A percentile compares a stretch with the other conserved stretches of the same genome.
phyloP scores from a whole-genome alignment of 495 filamentous ascomycete genomes.

The Tuber aestivum region DNA sequence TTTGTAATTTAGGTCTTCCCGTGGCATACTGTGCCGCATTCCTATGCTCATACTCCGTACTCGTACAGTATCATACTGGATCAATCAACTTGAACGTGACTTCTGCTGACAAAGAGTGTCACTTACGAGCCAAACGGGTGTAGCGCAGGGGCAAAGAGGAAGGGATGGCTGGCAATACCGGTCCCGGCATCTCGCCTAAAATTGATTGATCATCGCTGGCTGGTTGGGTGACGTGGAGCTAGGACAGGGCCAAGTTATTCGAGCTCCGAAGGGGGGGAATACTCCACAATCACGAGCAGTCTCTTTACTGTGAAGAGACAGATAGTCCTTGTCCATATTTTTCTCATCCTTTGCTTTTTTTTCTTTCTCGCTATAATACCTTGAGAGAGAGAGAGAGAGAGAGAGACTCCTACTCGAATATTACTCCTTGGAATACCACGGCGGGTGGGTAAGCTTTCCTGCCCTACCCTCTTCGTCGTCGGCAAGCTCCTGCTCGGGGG shows the following conservation, averaged over 20 bases:
- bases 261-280: not conserved
- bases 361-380: not conserved
- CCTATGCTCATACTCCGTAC: too few species aligned
- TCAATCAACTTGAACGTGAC: too few species aligned
- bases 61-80: too few species aligned
- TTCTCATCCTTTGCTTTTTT: not conserved
- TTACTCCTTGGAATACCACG: not conserved
- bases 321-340: not conserved
- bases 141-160: too few species aligned
- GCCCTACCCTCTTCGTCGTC: not conserved
- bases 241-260: not conserved
- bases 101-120: too few species aligned
- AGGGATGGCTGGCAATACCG: too few species aligned
- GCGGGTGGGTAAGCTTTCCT: not conserved
- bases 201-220: not conserved
- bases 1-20: too few species aligned
- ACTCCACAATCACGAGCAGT: not conserved
- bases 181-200: too few species aligned
- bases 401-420: not conserved
- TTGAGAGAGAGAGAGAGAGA: too few species aligned
- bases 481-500: not conserved
- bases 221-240: slow-evolving; percentile 2
- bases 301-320: not conserved
- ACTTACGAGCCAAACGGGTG: too few species aligned
- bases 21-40: too few species aligned